Conservation (phyloP, 2,329 filamentous ascomycete species). For the Metarhizium guizhouense region DNA sequence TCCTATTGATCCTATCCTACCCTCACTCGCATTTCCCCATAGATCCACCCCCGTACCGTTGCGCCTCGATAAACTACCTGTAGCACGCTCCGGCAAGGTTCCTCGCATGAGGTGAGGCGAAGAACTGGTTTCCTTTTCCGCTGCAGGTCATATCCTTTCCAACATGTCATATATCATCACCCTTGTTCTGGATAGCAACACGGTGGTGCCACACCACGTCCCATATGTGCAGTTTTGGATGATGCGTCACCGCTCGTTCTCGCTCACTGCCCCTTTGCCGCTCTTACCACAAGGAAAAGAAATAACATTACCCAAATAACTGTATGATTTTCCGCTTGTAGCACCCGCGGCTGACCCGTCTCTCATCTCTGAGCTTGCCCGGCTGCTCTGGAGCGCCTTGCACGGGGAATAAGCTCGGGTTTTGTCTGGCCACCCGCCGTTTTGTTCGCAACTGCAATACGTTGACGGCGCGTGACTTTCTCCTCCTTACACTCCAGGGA, state of each 20-base stretch:
- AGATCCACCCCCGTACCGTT: neutral
- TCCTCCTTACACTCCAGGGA: constrained; percentile 49
- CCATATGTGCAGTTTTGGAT: neutral
- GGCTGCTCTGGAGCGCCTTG: constrained; percentile 49
- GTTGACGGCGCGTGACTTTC: constrained; percentile 49
- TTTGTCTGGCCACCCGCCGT: constrained; percentile 52
- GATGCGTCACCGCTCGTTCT: neutral
- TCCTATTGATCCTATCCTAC: too few species aligned
- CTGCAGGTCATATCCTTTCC: neutral
- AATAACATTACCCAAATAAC: neutral
- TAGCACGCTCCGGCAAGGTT: too few species aligned
- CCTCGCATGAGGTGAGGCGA: too few species aligned
- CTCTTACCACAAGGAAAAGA: neutral
- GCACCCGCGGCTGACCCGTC: constrained; percentile 27
- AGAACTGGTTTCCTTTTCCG: too few species aligned
- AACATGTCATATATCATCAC: neutral
- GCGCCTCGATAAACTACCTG: neutral
- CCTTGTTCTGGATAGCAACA: neutral
- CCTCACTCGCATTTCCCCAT: neutral
- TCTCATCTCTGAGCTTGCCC: constrained; percentile 39
- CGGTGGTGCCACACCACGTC: neutral
- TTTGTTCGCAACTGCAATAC: constrained; percentile 45
- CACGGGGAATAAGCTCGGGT: constrained; percentile 47
- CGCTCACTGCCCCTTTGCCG: neutral
- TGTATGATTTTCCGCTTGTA: constrained; percentile 10